Conservation (phyloP, 2,329 filamentous ascomycete species). For the Lithohypha guttulata region DNA sequence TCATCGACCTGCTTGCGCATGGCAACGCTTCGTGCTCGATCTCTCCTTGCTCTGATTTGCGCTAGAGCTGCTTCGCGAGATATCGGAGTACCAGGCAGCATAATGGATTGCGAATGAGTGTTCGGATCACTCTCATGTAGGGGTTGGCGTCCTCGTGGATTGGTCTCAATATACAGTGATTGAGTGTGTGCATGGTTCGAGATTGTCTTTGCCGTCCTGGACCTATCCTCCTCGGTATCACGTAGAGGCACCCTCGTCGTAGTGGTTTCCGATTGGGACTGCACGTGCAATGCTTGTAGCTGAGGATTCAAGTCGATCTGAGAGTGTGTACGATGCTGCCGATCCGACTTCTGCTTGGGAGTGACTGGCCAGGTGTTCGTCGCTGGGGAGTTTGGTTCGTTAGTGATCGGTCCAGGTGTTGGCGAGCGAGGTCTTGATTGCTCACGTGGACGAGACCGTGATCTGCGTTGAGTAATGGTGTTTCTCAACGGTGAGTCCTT, state of each 20-base stretch:
- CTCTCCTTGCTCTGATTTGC: slow-evolving; percentile 38
- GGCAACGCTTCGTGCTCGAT: slow-evolving; percentile 32
- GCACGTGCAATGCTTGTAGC: slow-evolving; percentile 7
- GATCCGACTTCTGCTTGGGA: slow-evolving; percentile 15
- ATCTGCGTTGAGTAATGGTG: slow-evolving; percentile 3
- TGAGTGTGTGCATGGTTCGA: slow-evolving; percentile 10
- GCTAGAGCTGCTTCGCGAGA: slow-evolving; percentile 39
- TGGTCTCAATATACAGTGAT: background rate
- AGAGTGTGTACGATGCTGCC: background rate
- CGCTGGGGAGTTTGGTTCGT: slow-evolving; percentile 14
- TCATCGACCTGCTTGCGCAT: slow-evolving; percentile 23
- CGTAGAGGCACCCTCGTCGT: slow-evolving; percentile 20
- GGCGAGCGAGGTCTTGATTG: slow-evolving; percentile 7
- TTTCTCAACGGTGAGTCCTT: slow-evolving; percentile 11
- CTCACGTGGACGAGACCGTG: slow-evolving; percentile 3
- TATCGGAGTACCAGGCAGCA: slow-evolving; percentile 33
- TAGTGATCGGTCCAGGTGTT: background rate
- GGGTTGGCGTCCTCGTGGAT: slow-evolving; percentile 1
- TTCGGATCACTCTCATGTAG: slow-evolving; percentile 2
- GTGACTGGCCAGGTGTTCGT: slow-evolving; percentile 19
- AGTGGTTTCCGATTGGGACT: slow-evolving; percentile 12
- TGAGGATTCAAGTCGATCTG: slow-evolving; percentile 1
- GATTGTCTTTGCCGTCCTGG: slow-evolving; percentile 2
- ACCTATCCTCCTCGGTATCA: slow-evolving; percentile 11
- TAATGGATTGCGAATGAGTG: slow-evolving; percentile 17